Percentiles rank a stretch among this genome's conserved stretches.
Conservation (phyloP, 176 grass and related monocot genomes). For the Lolium rigidum region DNA sequence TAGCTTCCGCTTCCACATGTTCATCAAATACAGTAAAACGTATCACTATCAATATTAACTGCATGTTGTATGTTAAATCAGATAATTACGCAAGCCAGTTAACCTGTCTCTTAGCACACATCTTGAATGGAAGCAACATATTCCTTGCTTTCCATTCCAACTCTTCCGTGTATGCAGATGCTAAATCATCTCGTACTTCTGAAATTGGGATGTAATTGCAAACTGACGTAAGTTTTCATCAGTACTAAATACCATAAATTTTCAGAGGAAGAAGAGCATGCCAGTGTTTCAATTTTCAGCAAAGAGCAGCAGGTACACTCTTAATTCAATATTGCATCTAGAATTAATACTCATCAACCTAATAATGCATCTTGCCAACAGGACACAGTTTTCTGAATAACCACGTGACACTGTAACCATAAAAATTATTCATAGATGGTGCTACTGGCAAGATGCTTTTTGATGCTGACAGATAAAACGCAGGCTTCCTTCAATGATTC, state of each 20-base stretch:
- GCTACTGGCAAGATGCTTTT: slow-evolving; percentile 5
- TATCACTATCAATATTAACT: no score
- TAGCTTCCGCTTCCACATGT: slow-evolving; percentile 84
- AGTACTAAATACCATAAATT: no score
- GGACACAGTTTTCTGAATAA: background rate
- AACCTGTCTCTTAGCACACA: slow-evolving; percentile 74
- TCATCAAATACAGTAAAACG: slow-evolving; percentile 31
- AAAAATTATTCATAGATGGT: slow-evolving; percentile 18
- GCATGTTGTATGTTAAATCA: no score
- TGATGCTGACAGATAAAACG: background rate
- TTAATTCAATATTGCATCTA: background rate
- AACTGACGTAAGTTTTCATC: slow-evolving; percentile 71
- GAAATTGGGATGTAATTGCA: slow-evolving; percentile 82
- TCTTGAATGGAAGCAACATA: slow-evolving; percentile 66
- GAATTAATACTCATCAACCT: background rate
- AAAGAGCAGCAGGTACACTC: background rate
- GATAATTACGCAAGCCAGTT: background rate
- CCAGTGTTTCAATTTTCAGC: background rate
- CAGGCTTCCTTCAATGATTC: background rate
- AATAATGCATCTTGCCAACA: slow-evolving; percentile 3
- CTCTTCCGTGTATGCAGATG: slow-evolving; percentile 72
- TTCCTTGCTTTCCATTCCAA: slow-evolving; percentile 68
- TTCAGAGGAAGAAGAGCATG: background rate
- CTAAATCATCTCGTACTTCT: slow-evolving; percentile 75
- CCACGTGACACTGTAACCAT: slow-evolving; percentile 17